phyloP scores from a whole-genome alignment of 768 basidiomycete genomes.

The Cantharellus anzutake region DNA sequence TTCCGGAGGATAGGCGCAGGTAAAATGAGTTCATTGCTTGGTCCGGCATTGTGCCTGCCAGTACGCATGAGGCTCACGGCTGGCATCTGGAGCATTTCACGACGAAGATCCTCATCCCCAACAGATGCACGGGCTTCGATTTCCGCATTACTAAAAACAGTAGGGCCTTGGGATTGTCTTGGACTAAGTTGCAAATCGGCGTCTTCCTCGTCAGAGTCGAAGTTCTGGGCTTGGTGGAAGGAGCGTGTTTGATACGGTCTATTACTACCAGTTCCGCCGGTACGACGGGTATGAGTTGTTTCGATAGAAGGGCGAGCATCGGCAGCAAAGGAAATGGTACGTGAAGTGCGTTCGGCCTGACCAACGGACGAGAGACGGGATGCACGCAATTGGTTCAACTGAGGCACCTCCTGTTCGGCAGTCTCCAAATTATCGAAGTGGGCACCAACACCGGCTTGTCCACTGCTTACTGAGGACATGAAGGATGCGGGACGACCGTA shows the following conservation, averaged over 20 bases:
- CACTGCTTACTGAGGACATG: slow-evolving; percentile 1
- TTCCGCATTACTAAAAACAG: slow-evolving; percentile 3
- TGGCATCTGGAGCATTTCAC: slow-evolving; percentile 9
- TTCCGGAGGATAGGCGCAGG: not conserved
- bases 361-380: slow-evolving; percentile 2
- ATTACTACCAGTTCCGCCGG: not conserved
- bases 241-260: not conserved
- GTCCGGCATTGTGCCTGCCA: slow-evolving; percentile 5
- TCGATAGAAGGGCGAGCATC: slow-evolving; percentile 2
- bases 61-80: slow-evolving; percentile 9
- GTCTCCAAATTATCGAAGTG: slow-evolving; percentile 1
- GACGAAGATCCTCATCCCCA: slow-evolving; percentile 1
- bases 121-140: slow-evolving; percentile 5
- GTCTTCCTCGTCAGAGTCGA: slow-evolving; percentile 5
- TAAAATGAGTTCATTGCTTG: slow-evolving; percentile 3
- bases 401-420: slow-evolving; percentile 1
- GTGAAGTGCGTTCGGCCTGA: slow-evolving; percentile 6
- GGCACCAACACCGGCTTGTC: slow-evolving; percentile 9
- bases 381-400: slow-evolving; percentile 5
- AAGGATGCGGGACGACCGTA: slow-evolving; percentile 5
- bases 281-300: not conserved
- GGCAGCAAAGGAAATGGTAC: slow-evolving; percentile 9
- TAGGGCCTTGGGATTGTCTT: slow-evolving; percentile 8
- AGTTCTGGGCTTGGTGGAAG: not conserved
- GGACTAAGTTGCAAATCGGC: slow-evolving; percentile 9